A percentile compares a stretch with the other conserved stretches of the same genome.
phyloP scores from a whole-genome alignment of 2,329 filamentous ascomycete species.

The Colletotrichum zoysiae region DNA sequence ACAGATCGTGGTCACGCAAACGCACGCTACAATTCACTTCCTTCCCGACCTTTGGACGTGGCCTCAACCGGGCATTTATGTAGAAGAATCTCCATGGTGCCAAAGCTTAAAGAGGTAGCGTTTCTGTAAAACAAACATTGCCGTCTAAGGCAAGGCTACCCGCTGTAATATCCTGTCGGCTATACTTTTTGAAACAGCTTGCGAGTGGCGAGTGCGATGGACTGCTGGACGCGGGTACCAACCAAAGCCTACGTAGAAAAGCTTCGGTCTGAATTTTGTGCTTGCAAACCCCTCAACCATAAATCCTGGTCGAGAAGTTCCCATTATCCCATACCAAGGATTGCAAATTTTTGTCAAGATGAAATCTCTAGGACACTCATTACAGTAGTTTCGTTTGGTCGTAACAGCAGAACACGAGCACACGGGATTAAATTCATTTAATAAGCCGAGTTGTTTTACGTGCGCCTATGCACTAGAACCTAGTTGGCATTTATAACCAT shows the following conservation, averaged over 20 bases:
- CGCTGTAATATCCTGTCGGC: rapidly evolving
- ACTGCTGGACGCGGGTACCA: not conserved
- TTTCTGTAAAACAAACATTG: not conserved
- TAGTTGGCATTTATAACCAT: too few relatives aligned
- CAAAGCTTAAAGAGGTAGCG: not conserved
- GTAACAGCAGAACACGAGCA: too few relatives aligned
- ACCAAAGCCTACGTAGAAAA: not conserved
- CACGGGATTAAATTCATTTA: too few relatives aligned
- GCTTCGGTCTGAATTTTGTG: too few relatives aligned
- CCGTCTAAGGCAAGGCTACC: not conserved
- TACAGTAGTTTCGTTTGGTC: too few relatives aligned
- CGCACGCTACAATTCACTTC: not conserved
- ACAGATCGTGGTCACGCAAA: not conserved
- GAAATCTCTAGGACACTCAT: too few relatives aligned
- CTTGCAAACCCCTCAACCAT: not conserved
- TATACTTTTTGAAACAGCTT: not conserved
- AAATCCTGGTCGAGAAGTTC: too few relatives aligned
- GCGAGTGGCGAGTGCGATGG: not conserved
- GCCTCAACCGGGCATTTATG: not conserved
- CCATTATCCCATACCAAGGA: too few relatives aligned
- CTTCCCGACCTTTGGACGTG: not conserved
- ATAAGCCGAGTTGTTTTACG: too few relatives aligned
- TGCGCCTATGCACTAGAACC: too few relatives aligned
- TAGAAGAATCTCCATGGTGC: not conserved
- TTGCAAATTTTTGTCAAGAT: too few relatives aligned